Evolutionary conservation across 2,329 filamentous ascomycete genomes (phyloP), one percentile per base, ranked within the genome.

Genomic region (Bertia moriformis): DNA sequence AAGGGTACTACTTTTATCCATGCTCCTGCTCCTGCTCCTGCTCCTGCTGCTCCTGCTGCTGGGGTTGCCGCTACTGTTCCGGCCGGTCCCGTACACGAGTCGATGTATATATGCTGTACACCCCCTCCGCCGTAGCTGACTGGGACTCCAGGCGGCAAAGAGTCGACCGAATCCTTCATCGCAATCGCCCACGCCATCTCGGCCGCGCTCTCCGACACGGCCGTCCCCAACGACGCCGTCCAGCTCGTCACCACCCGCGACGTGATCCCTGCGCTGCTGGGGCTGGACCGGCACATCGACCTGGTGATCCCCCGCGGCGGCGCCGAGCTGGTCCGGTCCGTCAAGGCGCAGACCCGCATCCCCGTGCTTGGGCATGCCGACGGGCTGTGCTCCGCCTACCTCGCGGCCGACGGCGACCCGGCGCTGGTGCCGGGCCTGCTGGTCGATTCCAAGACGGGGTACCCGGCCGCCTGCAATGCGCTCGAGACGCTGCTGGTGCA

Each of bases 301-400:
- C 78, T 98, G 19, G 91, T 94, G 46, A 93, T 98, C 49, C 91
- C 91, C 2, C 73, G 91, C 29, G 88, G 88, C 38, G 84, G 82
- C 40, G 94, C 93, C 59, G 86, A 93, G 40, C 73, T 95, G 5
- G 88, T 95, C 30, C 73, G 83, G 42, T 85, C 85, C 59, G 86
- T 95, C 60, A 95, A 96, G 60, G 72, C 78, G 35, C 81, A 82
- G 46, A 95, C 91, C 39, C 85, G 85, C 53, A 96, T 98, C 49
- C 91, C 91, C 2, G 91, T 98, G 1, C 75, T 98, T 18, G 91
- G 91, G 44, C 91, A 98, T 56, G 91, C 91, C 18, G 91, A 98
- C 56, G 91, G 91, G 24, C 71, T 96, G 42, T 98, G 91, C 63
- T 73, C 78, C 44, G 76, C 86, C 45, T 98, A 91, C 59, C 69